Evolutionary conservation across 1,284 basidiomycete species (phyloP), one percentile per base, ranked within the genome.

Genomic region (Ceratorhiza oryzae-sativae): DNA sequence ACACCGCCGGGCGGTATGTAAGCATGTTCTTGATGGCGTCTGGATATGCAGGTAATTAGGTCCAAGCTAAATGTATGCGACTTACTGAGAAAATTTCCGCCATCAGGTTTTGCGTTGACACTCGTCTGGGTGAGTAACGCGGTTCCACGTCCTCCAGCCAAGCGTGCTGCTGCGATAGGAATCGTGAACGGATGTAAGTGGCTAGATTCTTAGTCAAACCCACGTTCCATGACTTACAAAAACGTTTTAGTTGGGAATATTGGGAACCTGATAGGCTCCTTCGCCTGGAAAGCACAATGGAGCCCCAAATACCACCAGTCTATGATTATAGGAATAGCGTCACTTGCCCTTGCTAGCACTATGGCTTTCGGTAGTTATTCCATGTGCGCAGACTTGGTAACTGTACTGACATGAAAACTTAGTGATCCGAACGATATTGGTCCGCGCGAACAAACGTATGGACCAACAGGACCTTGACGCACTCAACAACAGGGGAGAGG

Each of bases 1-100:
- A 81, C 3, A 82, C 83, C 3, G 85, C 81, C 0, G 87, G 82
- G 3, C 84, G 89, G 62, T 91, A 91, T 75, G 80, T 90, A 45
- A 83, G 86, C 0, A 81, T 90, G 77, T 91, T 90, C 80, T 45
- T 89, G 20, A 88, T 90, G 87, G 84, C 88, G 0, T 77, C 77
- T 56, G 86, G 87, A 34, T 86, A 86, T 75, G 81, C 80, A 25
- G 87, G 87, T 86, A 41, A 60, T 84, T 80, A n/a, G 8, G 1
- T 32, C 36, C 12, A 5, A 18, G 18, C 4, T 53, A n/a, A n/a
- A n/a, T n/a, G n/a, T n/a, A n/a, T n/a, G n/a, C n/a, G n/a, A n/a
- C n/a, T n/a, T n/a, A n/a, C n/a, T n/a, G n/a, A n/a, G n/a, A n/a
- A n/a, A n/a, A n/a, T n/a, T n/a, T 42, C 46, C 39, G 9, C 20